Base-by-base conservation (phyloP, 2,329 filamentous ascomycete genomes). In the Chrysoporthe austroafricana region DNA sequence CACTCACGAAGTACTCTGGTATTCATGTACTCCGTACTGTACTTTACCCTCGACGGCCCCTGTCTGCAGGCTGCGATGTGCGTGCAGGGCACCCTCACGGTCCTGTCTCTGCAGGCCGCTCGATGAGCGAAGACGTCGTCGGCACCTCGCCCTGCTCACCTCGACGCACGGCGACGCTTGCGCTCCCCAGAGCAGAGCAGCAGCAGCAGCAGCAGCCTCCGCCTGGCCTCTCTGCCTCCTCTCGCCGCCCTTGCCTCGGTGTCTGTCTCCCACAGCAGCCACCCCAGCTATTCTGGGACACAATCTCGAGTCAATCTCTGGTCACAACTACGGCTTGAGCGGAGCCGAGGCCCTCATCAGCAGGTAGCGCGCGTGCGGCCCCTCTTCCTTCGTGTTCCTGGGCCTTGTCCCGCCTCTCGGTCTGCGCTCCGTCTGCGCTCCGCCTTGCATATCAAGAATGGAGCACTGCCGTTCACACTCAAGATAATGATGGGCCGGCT, bases 41-140 rank as follows among this genome's bases (percentile, higher is more conserved):
- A 26, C 32, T 5, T 18, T 14, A 11, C 18, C 39, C 48, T 32
- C 39, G n/a, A 11, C 21, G 18, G 61, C 64, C 61, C 58, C 63
- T 64, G 64, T 44, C 54, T 63, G 39, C 64, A 64, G 42, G 18
- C 48, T 64, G 61, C 60, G 63, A 32, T 18, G 56, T 62, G 67
- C 64, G 64, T 36, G 16, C 21, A n/a, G 63, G 66, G 61, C 65
- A 50, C 50, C 56, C 26, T 18, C 26, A 42, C 43, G 21, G 36
- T 34, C 43, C 11, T 36, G 43, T 36, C 34, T 46, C 43, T 64
- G n/a, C 43, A 42, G 26, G 36, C 48, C 54, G 39, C 57, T 59
- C 43, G 43, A 60, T 4, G 50, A 21, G n/a, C 18, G 16, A n/a
- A 54, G 50, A 36, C 26, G 26, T 39, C 26, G 36, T 57, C 9